Evolutionary conservation across 176 grass and related monocot genomes (phyloP), one percentile per base, ranked within the genome.

Genomic region (Eragrostis curvula): DNA sequence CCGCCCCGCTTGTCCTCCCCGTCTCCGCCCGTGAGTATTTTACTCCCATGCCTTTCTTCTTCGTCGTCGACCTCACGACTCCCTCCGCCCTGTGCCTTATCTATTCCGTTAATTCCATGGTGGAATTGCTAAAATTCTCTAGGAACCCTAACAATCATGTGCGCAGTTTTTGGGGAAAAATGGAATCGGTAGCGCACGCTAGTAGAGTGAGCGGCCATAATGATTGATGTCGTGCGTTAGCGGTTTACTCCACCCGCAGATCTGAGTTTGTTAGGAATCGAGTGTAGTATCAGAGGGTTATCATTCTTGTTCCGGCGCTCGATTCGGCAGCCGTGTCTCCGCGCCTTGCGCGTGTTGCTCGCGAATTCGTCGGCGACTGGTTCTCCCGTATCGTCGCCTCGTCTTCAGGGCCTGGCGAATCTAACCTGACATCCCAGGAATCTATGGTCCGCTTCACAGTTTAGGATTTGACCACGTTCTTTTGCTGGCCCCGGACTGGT

Each of bases 11-110:
- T 41, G 80, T 73, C 69, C 28, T 73, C 70, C 41, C 78, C 32
- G 32, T 36, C 36, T 15, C 80, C 58, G 58, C 57, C 44, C n/a
- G 52, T 85, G 52, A 85, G 83, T 85, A 40, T 25, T 61, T 71
- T 27, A 53, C 29, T 16, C 42, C 62, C 15, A 2, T 43, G 14
- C 49, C 49, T 55, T 47, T 41, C 21, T 11, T 44, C 17, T 67
- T 63, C 14, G 16, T 66, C 60, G 58, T 81, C 66, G 8, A 66
- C 5, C 42, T 47, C 51, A 7, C 76, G 1, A 40, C 6, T 29
- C 3, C 57, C 3, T 10, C 27, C 7, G 29, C 12, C 16, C 8
- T 2, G 11, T 5, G 30, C 36, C 15, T 58, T 10, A 7, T 57
- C 15, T 29, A 28, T 12, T 23, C 6, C 21, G 10, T 28, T 46